Evolutionary conservation across 2,329 filamentous ascomycete species (phyloP).

Genomic region (Exophiala viscosa): DNA sequence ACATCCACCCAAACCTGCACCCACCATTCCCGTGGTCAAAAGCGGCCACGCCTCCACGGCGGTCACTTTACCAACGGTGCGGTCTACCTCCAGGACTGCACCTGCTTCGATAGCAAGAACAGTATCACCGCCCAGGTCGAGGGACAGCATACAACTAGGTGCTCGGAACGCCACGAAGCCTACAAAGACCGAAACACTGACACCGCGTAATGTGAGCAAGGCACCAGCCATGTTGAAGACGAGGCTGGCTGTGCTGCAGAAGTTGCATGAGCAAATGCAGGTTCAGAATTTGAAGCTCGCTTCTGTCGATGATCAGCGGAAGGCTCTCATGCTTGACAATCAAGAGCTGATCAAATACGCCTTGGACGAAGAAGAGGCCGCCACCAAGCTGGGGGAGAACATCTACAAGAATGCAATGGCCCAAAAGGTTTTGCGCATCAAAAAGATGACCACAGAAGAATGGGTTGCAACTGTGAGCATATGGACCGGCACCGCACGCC

Average conservation of each 20-base stretch:
- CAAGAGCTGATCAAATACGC: slow-evolving; percentile 46
- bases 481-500: slow-evolving; percentile 9
- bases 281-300: slow-evolving; percentile 39
- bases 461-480: slow-evolving; percentile 65
- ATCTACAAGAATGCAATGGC: slow-evolving; percentile 85
- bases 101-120: slow-evolving; percentile 17
- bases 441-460: slow-evolving; percentile 66
- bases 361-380: slow-evolving; percentile 66
- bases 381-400: slow-evolving; percentile 51
- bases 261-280: slow-evolving; percentile 43
- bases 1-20: neutral
- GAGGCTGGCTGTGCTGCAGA: slow-evolving; percentile 42
- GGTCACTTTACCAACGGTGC: neutral
- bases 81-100: neutral
- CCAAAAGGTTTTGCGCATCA: slow-evolving; percentile 70
- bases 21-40: neutral
- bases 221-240: slow-evolving; percentile 42
- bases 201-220: slow-evolving; percentile 44
- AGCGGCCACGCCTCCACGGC: neutral
- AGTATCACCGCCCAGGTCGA: slow-evolving; percentile 19
- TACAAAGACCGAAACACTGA: slow-evolving; percentile 38
- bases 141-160: neutral
- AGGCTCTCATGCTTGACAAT: slow-evolving; percentile 36
- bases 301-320: slow-evolving; percentile 32
- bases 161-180: slow-evolving; percentile 29